phyloP scores from a whole-genome alignment of 2,329 filamentous ascomycete genomes.

The Periconia macrospinosa region DNA sequence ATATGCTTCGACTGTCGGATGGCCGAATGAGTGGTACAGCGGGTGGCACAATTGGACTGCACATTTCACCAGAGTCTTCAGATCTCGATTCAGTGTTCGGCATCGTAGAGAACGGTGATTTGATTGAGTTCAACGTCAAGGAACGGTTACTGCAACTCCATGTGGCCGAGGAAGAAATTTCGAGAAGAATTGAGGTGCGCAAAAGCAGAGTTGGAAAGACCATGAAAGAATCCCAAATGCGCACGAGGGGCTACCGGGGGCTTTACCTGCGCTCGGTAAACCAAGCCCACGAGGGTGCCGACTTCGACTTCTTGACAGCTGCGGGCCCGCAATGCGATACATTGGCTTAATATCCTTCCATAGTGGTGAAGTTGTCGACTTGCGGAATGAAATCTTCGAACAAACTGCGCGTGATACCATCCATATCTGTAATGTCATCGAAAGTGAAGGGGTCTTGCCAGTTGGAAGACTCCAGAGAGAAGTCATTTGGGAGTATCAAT shows the following conservation, averaged over 20 bases:
- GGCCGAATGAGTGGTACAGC: slow-evolving; percentile 60
- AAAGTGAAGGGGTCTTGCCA: slow-evolving; percentile 1
- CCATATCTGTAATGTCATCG: slow-evolving; percentile 1
- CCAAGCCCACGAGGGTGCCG: slow-evolving; percentile 58
- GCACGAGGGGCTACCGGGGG: slow-evolving; percentile 57
- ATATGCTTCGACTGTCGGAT: slow-evolving; percentile 59
- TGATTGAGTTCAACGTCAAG: slow-evolving; percentile 51
- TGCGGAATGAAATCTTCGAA: slow-evolving; percentile 12
- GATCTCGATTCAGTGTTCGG: slow-evolving; percentile 53
- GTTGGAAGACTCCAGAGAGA: background rate
- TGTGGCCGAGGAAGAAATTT: slow-evolving; percentile 46
- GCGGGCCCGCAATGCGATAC: background rate
- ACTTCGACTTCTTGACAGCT: slow-evolving; percentile 61
- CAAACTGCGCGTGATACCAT: slow-evolving; percentile 8
- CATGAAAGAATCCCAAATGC: slow-evolving; percentile 23
- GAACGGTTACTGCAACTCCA: slow-evolving; percentile 46
- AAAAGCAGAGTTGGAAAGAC: slow-evolving; percentile 23
- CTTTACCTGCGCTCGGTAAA: slow-evolving; percentile 62
- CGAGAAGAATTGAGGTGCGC: slow-evolving; percentile 38
- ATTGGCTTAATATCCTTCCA: too few species aligned
- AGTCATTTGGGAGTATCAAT: background rate
- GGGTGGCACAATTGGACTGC: slow-evolving; percentile 57
- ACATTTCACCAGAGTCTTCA: slow-evolving; percentile 57
- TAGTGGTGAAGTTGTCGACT: background rate
- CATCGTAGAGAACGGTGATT: slow-evolving; percentile 52